These are phyloP conservation scores for Colletotrichum sp. DNA, from an alignment of 2,329 filamentous ascomycete species.

Conservation along the genomic window DNA sequence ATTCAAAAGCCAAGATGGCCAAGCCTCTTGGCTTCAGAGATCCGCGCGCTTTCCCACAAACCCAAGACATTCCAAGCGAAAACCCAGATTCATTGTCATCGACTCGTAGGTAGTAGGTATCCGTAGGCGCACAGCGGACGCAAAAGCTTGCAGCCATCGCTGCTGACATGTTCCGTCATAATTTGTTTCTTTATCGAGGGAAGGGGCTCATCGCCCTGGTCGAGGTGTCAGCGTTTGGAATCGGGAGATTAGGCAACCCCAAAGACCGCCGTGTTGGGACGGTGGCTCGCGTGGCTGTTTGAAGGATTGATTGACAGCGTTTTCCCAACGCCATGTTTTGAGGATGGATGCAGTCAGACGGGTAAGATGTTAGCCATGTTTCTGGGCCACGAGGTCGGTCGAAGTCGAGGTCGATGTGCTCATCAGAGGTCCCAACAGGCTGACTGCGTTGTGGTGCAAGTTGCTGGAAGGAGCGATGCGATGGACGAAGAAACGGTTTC, in stretches of 20 bases:
- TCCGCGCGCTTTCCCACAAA: constrained; percentile 6
- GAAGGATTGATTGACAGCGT: background rate
- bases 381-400: background rate
- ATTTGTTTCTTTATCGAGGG: background rate
- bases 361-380: background rate
- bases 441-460: background rate
- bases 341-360: background rate
- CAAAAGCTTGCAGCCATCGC: background rate
- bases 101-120: background rate
- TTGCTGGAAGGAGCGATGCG: background rate
- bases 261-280: background rate
- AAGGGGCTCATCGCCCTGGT: background rate
- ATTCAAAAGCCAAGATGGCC: background rate
- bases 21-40: constrained; percentile 15
- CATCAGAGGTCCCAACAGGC: background rate
- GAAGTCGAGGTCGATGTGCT: background rate
- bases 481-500: background rate
- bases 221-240: background rate
- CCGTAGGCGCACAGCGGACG: background rate
- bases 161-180: background rate
- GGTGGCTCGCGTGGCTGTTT: background rate
- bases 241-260: background rate
- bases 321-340: background rate
- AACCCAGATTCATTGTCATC: constrained; percentile 7
- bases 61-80: background rate